Base-by-base conservation (phyloP, 2,329 filamentous ascomycete genomes). In the Beauveria australis region DNA sequence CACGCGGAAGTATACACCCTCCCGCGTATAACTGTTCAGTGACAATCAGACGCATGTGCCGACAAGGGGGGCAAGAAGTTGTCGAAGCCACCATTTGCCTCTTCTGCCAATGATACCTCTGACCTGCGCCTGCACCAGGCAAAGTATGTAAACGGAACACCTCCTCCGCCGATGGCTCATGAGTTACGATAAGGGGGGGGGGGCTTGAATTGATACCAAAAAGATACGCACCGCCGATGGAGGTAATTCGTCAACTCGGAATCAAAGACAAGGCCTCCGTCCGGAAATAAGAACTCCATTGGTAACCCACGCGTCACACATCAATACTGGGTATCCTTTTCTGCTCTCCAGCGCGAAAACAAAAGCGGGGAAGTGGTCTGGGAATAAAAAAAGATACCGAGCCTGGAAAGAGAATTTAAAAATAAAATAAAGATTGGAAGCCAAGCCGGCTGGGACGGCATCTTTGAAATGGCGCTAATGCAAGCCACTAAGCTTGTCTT, bases 381-480 rank as follows among this genome's bases (percentile, higher is more conserved):
- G 53, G 37, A 43, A 19, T 30, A n/a, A 52, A 52, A 37, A 52
- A 24, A 40, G 22, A 37, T 49, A 5, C 26, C 16, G 47, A 51
- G 22, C 8, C 18, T 8, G n/a, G 16, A 1, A 22, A 22, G 7
- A 16, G 24, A 28, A 43, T n/a, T 44, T 43, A 52, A 19, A 37
- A 56, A 41, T 19, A 19, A 46, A 26, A 41, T n/a, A 40, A 30
- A 24, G n/a, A 40, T 30, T 6, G 22, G 28, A 48, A 26, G 71
- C 71, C 71, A 74, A 74, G 72, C 71, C 73, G 73, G 73, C 66
- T 74, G 65, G 65, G 64, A 74, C 73, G 73, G 73, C 73, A 75
- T 72, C 70, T 72, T 37, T 63, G 61, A 63, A 67, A 67, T 67
- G 64, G 67, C 67, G 70, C 68, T 66, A 67, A 60, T 53, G 60